A percentile compares a stretch with the other conserved stretches of the same genome.
These are phyloP conservation scores for Cladorrhinum samala DNA, from an alignment of 495 filamentous ascomycete species.

Conservation along the genomic window DNA sequence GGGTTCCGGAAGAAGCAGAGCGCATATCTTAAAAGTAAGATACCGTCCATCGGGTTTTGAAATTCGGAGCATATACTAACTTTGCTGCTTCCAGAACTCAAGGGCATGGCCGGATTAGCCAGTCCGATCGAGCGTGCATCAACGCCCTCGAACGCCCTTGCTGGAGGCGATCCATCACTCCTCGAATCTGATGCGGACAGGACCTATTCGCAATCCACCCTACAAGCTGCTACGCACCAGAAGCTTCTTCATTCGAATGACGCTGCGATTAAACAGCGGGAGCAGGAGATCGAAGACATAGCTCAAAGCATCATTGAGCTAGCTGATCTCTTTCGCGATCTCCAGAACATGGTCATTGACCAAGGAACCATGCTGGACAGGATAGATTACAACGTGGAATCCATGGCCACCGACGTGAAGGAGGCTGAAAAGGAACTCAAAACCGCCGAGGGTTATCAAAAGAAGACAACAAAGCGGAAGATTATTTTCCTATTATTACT, in stretches of 20 bases:
- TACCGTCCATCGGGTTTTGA: neutral
- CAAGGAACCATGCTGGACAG: constrained; percentile 96
- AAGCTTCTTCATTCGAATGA: constrained; percentile 72
- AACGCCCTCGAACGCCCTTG: constrained; percentile 44
- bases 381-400: constrained; percentile 97
- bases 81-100: constrained; percentile 57
- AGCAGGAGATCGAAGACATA: constrained; percentile 96
- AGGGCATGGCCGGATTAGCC: constrained; percentile 57
- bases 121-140: constrained; percentile 45
- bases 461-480: constrained; percentile 81
- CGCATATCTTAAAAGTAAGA: constrained; percentile 85
- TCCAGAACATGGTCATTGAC: constrained; percentile 96
- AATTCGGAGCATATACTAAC: neutral
- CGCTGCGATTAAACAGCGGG: constrained; percentile 78
- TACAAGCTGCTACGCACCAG: constrained; percentile 62
- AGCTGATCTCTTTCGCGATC: constrained; percentile 89
- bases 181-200: constrained; percentile 88
- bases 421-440: constrained; percentile 86
- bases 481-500: constrained; percentile 81
- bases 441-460: constrained; percentile 81
- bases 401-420: constrained; percentile 84
- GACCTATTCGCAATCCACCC: constrained; percentile 81
- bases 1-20: constrained; percentile 94
- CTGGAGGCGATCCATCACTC: constrained; percentile 60
- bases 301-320: constrained; percentile 96